A percentile compares a stretch with the other conserved stretches of the same genome.
Evolutionary conservation across 371 early-diverging fungal species (phyloP).

Genomic region (Rhizopus stolonifer): DNA sequence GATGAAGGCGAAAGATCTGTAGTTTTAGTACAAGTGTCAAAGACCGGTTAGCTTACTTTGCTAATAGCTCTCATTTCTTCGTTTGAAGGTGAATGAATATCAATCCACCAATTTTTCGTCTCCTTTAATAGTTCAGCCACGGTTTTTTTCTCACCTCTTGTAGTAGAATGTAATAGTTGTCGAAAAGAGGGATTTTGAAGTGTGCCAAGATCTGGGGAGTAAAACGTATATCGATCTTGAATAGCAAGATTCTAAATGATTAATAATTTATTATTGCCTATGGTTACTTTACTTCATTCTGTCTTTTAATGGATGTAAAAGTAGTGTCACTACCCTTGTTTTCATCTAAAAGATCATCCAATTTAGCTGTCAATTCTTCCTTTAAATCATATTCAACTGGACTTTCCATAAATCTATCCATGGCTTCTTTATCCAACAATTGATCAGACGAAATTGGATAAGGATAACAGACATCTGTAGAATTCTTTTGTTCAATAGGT

Average conservation of each 20-base stretch:
- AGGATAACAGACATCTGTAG: constrained; percentile 23
- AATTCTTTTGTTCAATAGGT: neutral
- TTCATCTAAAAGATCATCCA: constrained; percentile 25
- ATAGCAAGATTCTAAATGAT: constrained; percentile 29
- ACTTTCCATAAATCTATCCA: constrained; percentile 5
- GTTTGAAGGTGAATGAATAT: constrained; percentile 77
- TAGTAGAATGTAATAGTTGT: constrained; percentile 30
- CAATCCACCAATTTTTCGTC: constrained; percentile 82
- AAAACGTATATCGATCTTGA: constrained; percentile 61
- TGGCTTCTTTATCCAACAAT: constrained; percentile 9
- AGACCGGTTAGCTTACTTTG: constrained; percentile 38
- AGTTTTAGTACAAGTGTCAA: neutral
- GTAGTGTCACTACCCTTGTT: too few species aligned
- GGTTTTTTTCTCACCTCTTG: constrained; percentile 19
- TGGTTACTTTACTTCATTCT: too few species aligned
- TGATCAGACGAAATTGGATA: constrained; percentile 12
- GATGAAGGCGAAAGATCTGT: constrained; percentile 70
- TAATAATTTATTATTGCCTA: too few species aligned
- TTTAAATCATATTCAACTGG: constrained; percentile 10
- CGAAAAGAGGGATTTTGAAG: constrained; percentile 49
- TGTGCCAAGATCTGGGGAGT: constrained; percentile 54
- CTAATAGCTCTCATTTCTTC: constrained; percentile 77
- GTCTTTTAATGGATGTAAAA: too few species aligned
- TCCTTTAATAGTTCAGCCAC: constrained; percentile 41
- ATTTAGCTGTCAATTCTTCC: constrained; percentile 16